Conservation (phyloP, 495 filamentous ascomycete genomes). For the Neurospora africana region DNA sequence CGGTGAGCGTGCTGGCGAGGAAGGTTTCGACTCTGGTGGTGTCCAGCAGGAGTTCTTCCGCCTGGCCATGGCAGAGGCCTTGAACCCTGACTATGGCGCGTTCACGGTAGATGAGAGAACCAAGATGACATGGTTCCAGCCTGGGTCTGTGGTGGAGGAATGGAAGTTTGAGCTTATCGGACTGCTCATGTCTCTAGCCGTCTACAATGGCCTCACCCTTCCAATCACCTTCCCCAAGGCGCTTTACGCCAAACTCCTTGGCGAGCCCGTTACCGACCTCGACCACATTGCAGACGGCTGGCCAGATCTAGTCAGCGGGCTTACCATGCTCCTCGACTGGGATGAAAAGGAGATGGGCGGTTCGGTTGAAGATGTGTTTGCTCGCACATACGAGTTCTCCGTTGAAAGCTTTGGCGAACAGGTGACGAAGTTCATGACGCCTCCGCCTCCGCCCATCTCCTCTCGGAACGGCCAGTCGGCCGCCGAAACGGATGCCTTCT, state of each 20-base stretch:
- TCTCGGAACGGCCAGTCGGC: neutral
- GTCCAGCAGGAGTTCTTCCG: conserved; percentile 95
- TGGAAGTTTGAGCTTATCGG: conserved; percentile 90
- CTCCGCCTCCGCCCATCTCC: neutral
- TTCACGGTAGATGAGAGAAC: conserved; percentile 68
- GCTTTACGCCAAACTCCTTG: conserved; percentile 73
- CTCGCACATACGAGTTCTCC: conserved; percentile 75
- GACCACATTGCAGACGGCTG: conserved; percentile 79
- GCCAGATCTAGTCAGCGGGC: conserved; percentile 64
- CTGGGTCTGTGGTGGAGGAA: conserved; percentile 64
- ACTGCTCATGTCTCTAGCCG: conserved; percentile 75
- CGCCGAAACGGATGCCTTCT: neutral
- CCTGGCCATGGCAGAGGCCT: conserved; percentile 61
- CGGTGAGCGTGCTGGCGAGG: conserved; percentile 69
- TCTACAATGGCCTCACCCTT: conserved; percentile 87
- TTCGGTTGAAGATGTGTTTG: conserved; percentile 69
- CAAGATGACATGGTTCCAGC: conserved; percentile 77
- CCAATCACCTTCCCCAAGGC: conserved; percentile 78
- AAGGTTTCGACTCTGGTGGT: conserved; percentile 86
- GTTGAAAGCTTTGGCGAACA: conserved; percentile 55
- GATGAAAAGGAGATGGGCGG: conserved; percentile 48
- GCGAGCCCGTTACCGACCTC: conserved; percentile 49
- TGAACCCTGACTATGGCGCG: conserved; percentile 61
- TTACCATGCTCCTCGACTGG: conserved; percentile 64
- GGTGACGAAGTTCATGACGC: conserved; percentile 39